Evolutionary conservation across 2,329 filamentous ascomycete species (phyloP), one percentile per base, ranked within the genome.

Genomic region (Elsinoe fawcettii): DNA sequence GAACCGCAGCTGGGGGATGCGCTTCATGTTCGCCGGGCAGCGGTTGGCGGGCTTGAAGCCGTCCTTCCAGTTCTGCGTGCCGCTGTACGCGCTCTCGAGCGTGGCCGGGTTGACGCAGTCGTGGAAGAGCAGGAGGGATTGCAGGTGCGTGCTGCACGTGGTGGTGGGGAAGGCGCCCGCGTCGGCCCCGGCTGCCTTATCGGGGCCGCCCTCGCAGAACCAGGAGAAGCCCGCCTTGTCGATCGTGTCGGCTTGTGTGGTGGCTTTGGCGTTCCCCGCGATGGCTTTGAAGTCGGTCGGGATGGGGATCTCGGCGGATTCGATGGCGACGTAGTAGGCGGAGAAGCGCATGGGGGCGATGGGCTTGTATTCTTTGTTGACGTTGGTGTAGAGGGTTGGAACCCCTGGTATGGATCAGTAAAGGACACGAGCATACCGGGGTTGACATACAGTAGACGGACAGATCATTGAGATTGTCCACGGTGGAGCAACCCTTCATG

Each of bases 1-100:
- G 67, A 77, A 77, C 51, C 75, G 72, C 6, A 77, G 70, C 62
- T 75, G 74, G 3, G 75, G 73, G 68, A 77, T 77, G 4, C 69
- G 67, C 63, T 74, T 74, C 69, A 73, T 76, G 59, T 70, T 72
- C 9, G 62, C 59, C 1, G 75, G 75, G 60, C 75, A 77, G 32
- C 65, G 64, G 60, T 73, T 49, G 36, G 57, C 25, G 23, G 36
- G 51, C 49, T 66, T 63, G 23, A 62, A 59, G 36, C 63, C 63
- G 60, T 66, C 63, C 59, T 73, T 70, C 55, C 55, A 57, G 55
- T 57, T 57, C 20, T 57, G 55, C 8, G 55, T 57, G 30, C 55
- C 55, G 1, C 23, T 36, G 64, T 74, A 73, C 1, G 62, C 67
- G 1, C 63, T 67, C 54, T 73, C 66, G 2, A 72, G 66, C 0